Conservation (phyloP, 2,329 filamentous ascomycete genomes). For the Penicillium sp. region DNA sequence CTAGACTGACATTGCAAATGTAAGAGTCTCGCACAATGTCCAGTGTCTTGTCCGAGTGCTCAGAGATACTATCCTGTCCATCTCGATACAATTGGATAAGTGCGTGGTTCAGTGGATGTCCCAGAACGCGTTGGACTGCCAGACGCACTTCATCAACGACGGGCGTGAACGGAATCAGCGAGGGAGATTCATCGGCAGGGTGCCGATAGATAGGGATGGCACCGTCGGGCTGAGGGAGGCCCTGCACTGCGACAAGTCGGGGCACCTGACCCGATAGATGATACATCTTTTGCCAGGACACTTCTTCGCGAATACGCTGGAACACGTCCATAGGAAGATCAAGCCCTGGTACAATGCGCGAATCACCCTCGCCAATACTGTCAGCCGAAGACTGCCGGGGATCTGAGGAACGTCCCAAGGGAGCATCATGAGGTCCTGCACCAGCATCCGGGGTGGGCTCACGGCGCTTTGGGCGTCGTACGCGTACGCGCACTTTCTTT, state of each 20-base stretch:
- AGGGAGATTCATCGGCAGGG: constrained; percentile 82
- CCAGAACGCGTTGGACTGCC: constrained; percentile 67
- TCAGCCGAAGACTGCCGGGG: not conserved
- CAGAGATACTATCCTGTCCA: constrained; percentile 86
- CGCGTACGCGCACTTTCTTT: constrained; percentile 26
- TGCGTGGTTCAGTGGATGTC: constrained; percentile 83
- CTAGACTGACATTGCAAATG: constrained; percentile 92
- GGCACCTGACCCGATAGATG: constrained; percentile 91
- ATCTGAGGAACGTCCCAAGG: not conserved
- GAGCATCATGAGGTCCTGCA: not conserved
- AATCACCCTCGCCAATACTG: constrained; percentile 74
- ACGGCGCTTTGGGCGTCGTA: constrained; percentile 28
- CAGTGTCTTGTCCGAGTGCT: constrained; percentile 95
- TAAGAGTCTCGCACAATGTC: constrained; percentile 78
- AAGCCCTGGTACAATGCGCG: constrained; percentile 67
- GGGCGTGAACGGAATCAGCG: constrained; percentile 70
- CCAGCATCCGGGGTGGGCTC: constrained; percentile 15
- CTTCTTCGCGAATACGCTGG: constrained; percentile 66
- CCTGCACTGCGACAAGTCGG: constrained; percentile 85
- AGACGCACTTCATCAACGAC: constrained; percentile 66
- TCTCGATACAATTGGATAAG: constrained; percentile 91
- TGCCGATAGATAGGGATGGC: constrained; percentile 87
- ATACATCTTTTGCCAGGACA: constrained; percentile 87
- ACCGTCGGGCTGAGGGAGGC: constrained; percentile 64
- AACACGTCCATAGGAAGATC: constrained; percentile 64